Base-by-base conservation (phyloP, 306 rosid species). In the Cucurbita ficifolia region DNA sequence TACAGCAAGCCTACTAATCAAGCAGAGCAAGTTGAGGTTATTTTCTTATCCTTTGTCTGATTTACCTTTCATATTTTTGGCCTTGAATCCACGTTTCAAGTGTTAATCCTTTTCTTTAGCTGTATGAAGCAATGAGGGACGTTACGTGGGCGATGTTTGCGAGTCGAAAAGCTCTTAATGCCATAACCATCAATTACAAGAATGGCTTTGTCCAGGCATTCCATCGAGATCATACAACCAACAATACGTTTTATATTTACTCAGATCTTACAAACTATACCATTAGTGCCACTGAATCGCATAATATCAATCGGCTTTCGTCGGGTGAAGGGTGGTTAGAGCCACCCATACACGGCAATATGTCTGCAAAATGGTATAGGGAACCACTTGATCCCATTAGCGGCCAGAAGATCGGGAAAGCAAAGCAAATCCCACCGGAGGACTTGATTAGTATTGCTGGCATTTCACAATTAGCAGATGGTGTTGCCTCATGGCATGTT, bases 191-290 rank as follows among this genome's bases (percentile, higher is more conserved):
- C 78, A 95, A 86, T 48, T 95, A 91, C 75, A 87, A 77, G 77
- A 91, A 95, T 49, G 99, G 99, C 72, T 95, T 95, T 84, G 97
- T 95, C 35, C 99, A 95, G 48, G 96, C 97, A 62, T 95, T 95
- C 65, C 97, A 95, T 59, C 88, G 99, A 79, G 97, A 95, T 76
- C 88, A 87, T 42, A 85, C 84, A 77, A 90, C 89, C 76, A 91
- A 91, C 88, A 89, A 86, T 29, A 89, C 99, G 5, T 95, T 86
- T 79, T 95, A 89, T 81, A 95, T 95, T 33, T 95, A 89, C 84
- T 91, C 96, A 38, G 97, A 95, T 82, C 81, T 95, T 71, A 60
- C 86, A 52, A 95, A 95, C 83, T 95, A 95, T 78, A 91, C 99
- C 21, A 95, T 95, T 76, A 81, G 83, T 55, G 80, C 89, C 40